These are phyloP conservation scores for Erodium chrysanthum DNA, from an alignment of 441 rosid genomes.

Conservation along the genomic window DNA sequence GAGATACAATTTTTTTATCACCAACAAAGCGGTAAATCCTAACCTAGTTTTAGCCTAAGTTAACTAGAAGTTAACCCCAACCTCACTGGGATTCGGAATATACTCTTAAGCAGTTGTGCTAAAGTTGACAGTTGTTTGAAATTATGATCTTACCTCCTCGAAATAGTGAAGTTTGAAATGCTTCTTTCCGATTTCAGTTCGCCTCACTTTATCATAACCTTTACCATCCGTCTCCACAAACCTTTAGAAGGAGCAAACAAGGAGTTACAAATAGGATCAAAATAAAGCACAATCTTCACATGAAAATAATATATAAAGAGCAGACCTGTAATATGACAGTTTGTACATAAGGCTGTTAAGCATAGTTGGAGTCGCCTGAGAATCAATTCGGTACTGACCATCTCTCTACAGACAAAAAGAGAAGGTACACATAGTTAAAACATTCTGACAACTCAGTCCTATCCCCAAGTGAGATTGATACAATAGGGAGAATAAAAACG, in stretches of 20 bases:
- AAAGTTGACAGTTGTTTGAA: no score
- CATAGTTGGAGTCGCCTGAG: slow-evolving; percentile 94
- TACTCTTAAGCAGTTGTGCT: background rate
- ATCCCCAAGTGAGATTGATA: no score
- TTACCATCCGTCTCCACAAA: slow-evolving; percentile 96
- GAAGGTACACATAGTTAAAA: background rate
- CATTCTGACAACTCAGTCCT: no score
- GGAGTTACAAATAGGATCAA: slow-evolving; percentile 6
- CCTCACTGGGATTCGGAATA: no score
- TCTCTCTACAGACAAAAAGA: slow-evolving; percentile 53
- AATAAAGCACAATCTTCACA: slow-evolving; percentile 11
- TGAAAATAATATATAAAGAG: slow-evolving; percentile 5
- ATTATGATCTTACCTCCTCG: slow-evolving; percentile 56
- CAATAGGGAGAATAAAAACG: no score
- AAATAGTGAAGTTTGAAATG: slow-evolving; percentile 86
- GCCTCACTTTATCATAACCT: slow-evolving; percentile 83
- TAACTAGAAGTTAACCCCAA: no score
- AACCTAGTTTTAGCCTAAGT: no score
- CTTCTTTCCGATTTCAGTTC: slow-evolving; percentile 93
- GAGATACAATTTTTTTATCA: no score
- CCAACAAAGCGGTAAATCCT: no score
- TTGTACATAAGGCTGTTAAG: slow-evolving; percentile 93
- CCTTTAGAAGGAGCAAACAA: slow-evolving; percentile 45
- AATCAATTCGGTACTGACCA: slow-evolving; percentile 90
- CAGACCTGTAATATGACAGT: slow-evolving; percentile 92